Evolutionary conservation across 2,329 filamentous ascomycete species (phyloP), one percentile per base, ranked within the genome.

Genomic region (Stylonectria norvegica): DNA sequence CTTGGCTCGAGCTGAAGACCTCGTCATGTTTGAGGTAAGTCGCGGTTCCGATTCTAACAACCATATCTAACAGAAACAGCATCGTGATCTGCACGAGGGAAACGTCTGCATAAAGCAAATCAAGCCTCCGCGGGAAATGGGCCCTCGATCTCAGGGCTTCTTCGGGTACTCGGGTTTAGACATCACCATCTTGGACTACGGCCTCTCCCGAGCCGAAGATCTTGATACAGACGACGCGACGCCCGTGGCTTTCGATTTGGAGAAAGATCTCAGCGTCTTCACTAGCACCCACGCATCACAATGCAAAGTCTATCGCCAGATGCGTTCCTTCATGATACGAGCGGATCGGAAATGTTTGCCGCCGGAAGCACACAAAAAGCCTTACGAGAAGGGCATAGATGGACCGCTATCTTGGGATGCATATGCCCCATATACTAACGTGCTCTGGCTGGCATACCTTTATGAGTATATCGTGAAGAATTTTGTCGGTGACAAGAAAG

Each of bases 181-280:
- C 40, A 75, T 83, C 33, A 83, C 80, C 0, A 78, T 84, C 28
- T 65, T 84, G 5, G 80, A 84, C 59, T 84, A 83, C 47, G 80
- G 79, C 0, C 67, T 84, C 11, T 84, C 80, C 1, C 71, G 80
- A 14, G 79, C 78, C 3, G 71, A 71, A 20, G 65, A 75, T 36
- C 47, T 68, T 5, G 58, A 56, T 2, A 38, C 56, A 4, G 60
- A 67, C 14, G 58, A 66, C 19, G 59, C 64, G 3, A 52, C 48
- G 11, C 65, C 69, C 1, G 67, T 79, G 5, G 76, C 74, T 2
- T 76, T 74, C 47, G 77, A 83, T 48, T 65, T 84, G 8, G 80
- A 84, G 50, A 68, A 70, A 29, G 80, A 83, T 40, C 68, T 82
- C 15, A 62, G 67, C 39, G 62, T 84, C 17, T 84, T 84, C 54